Evolutionary conservation across 2,329 filamentous ascomycete species (phyloP).

Genomic region (Clonostachys sp.): DNA sequence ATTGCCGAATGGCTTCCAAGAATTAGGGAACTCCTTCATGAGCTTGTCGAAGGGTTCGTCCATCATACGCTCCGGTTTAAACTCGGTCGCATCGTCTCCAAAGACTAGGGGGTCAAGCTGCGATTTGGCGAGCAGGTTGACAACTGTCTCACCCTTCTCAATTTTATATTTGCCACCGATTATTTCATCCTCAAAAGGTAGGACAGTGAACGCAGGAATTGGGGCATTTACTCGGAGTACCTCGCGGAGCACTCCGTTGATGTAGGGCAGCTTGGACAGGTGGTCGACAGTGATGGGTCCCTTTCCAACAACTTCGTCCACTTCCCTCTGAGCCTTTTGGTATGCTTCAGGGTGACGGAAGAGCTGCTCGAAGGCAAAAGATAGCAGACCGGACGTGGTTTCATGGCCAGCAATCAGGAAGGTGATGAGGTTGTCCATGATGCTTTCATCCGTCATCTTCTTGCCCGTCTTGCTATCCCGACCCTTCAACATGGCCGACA

Average conservation of each 20-base stretch:
- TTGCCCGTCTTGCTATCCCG: conserved; percentile 60
- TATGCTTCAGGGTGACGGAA: conserved; percentile 52
- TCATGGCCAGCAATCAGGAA: conserved; percentile 66
- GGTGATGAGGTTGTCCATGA: conserved; percentile 64
- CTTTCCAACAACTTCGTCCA: conserved; percentile 54
- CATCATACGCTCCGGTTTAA: conserved; percentile 58
- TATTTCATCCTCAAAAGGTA: conserved; percentile 32
- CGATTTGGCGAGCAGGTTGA: conserved; percentile 38
- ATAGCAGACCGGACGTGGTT: conserved; percentile 59
- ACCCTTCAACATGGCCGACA: conserved; percentile 63
- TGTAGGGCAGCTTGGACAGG: conserved; percentile 56
- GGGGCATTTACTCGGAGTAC: conserved; percentile 21
- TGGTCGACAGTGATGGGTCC: conserved; percentile 52
- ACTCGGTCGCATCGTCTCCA: conserved; percentile 44
- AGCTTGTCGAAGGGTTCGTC: conserved; percentile 38
- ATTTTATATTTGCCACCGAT: conserved; percentile 51
- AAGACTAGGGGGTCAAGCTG: conserved; percentile 53
- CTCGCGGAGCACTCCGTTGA: conserved; percentile 60
- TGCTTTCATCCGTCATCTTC: conserved; percentile 51
- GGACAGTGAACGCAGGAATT: conserved; percentile 15
- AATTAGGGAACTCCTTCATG: conserved; percentile 3
- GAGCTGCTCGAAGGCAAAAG: conserved; percentile 57
- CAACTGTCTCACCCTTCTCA: conserved; percentile 33
- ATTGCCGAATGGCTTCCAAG: conserved; percentile 7
- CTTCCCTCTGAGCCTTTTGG: conserved; percentile 54